Percentiles rank a stretch among this genome's conserved stretches.
Evolutionary conservation across 1,139 yeast genomes (phyloP).

Genomic region (Yamadazyma blattariae): DNA sequence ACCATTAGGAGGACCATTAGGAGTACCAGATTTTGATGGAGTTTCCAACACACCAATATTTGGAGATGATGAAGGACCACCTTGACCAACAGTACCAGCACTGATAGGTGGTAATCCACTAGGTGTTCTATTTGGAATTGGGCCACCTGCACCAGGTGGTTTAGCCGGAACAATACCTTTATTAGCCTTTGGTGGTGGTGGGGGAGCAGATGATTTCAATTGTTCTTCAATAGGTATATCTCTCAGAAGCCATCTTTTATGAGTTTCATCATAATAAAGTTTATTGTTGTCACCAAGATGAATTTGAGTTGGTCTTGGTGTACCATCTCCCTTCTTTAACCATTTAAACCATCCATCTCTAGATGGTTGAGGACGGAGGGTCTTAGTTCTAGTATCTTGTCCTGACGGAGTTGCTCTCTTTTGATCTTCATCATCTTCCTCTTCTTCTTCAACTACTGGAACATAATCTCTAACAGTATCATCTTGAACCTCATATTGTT

Average conservation of each 20-base stretch:
- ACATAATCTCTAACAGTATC: constrained; percentile 46
- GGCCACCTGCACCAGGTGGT: constrained; percentile 13
- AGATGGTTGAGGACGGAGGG: constrained; percentile 4
- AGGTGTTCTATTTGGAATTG: constrained; percentile 10
- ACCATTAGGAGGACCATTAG: constrained; percentile 9
- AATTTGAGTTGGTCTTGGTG: constrained; percentile 76
- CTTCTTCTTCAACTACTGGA: constrained; percentile 46
- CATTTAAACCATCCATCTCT: constrained; percentile 51
- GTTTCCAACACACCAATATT: neutral
- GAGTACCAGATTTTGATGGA: constrained; percentile 4
- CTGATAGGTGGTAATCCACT: constrained; percentile 4
- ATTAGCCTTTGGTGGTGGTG: constrained; percentile 65
- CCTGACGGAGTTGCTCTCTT: constrained; percentile 14
- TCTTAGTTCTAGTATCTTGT: neutral
- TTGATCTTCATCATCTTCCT: constrained; percentile 37
- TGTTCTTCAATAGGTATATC: constrained; percentile 72
- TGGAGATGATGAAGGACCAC: constrained; percentile 4
- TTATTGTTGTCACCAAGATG: constrained; percentile 79
- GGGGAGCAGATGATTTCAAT: constrained; percentile 55
- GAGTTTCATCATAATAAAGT: constrained; percentile 78
- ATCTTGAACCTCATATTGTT: constrained; percentile 47
- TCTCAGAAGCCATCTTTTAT: constrained; percentile 84
- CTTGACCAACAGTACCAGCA: neutral
- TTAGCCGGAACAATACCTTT: constrained; percentile 29
- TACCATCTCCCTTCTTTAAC: constrained; percentile 50